Evolutionary conservation across 768 basidiomycete species (phyloP).

Genomic region (Boletus reticuloceps): DNA sequence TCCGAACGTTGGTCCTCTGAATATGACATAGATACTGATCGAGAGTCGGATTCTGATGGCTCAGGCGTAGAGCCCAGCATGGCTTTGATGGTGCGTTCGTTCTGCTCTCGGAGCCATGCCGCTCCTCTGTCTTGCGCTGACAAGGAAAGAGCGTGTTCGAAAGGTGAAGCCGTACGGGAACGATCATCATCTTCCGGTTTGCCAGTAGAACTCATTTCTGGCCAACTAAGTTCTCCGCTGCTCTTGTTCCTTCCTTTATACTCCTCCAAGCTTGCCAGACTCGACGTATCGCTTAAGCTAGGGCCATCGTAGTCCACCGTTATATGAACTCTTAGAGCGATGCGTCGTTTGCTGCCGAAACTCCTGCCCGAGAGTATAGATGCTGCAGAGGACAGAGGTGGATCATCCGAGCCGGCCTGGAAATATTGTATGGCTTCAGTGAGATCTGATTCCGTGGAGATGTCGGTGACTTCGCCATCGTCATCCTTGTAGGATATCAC

Average conservation of each 20-base stretch:
- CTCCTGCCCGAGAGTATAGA: conserved; percentile 69
- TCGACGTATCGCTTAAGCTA: conserved; percentile 85
- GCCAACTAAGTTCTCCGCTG: conserved; percentile 40
- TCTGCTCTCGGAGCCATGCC: conserved; percentile 84
- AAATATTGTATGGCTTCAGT: conserved; percentile 89
- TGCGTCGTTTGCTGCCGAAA: conserved; percentile 65
- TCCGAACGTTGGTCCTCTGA: conserved; percentile 34
- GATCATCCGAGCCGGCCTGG: conserved; percentile 70
- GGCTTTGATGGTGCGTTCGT: conserved; percentile 57
- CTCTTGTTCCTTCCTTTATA: conserved; percentile 59
- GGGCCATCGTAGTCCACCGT: conserved; percentile 89
- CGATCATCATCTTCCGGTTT: conserved; percentile 61
- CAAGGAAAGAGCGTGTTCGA: conserved; percentile 37
- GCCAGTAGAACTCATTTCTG: conserved; percentile 42
- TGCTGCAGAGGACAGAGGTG: conserved; percentile 64
- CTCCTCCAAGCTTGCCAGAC: conserved; percentile 76
- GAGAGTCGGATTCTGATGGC: conserved; percentile 55
- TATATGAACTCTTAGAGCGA: conserved; percentile 75
- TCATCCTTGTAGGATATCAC: conserved; percentile 84
- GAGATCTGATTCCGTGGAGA: conserved; percentile 69
- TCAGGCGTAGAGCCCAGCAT: conserved; percentile 58
- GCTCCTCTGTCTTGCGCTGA: conserved; percentile 66
- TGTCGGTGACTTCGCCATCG: conserved; percentile 74
- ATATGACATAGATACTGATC: conserved; percentile 37
- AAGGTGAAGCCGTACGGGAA: conserved; percentile 41